phyloP scores from a whole-genome alignment of 2,329 filamentous ascomycete species.

The Aspergillus intermedius region DNA sequence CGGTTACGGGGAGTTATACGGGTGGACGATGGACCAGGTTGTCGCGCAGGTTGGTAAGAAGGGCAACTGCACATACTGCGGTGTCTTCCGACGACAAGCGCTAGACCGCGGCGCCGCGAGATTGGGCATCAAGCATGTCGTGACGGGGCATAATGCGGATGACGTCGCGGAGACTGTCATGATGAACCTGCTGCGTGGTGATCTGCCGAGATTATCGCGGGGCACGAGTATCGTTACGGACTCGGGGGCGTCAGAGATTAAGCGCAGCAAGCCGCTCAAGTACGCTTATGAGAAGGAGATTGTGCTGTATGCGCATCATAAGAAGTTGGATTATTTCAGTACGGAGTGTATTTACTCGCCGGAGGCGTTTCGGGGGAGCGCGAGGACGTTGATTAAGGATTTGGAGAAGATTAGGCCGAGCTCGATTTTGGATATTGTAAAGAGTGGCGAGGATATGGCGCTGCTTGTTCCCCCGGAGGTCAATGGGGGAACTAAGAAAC shows the following conservation, averaged over 20 bases:
- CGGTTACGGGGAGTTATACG: conserved; percentile 88
- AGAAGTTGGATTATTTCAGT: conserved; percentile 94
- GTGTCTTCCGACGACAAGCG: conserved; percentile 89
- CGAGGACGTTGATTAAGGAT: conserved; percentile 87
- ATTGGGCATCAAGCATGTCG: conserved; percentile 82
- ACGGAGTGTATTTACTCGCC: conserved; percentile 98
- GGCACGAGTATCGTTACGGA: conserved; percentile 86
- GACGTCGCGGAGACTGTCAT: conserved; percentile 95
- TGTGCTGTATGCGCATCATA: conserved; percentile 93
- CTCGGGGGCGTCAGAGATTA: conserved; percentile 73
- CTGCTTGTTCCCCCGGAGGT: conserved; percentile 64
- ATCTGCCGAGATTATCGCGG: conserved; percentile 76
- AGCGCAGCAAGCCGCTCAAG: conserved; percentile 92
- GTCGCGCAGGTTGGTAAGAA: conserved; percentile 96
- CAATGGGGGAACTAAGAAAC: conserved; percentile 19
- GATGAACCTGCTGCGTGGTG: conserved; percentile 91
- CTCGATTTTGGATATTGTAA: conserved; percentile 88
- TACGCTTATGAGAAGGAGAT: conserved; percentile 99
- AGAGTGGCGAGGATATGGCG: conserved; percentile 94
- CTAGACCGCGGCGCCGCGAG: conserved; percentile 85
- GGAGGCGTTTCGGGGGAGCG: conserved; percentile 90
- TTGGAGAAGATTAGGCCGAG: conserved; percentile 88
- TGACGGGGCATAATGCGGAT: conserved; percentile 96
- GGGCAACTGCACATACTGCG: conserved; percentile 98
- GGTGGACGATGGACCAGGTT: conserved; percentile 99